A percentile compares a stretch with the other conserved stretches of the same genome.
These are phyloP conservation scores for Malus asiatica DNA, from an alignment of 306 rosid species.

Conservation along the genomic window DNA sequence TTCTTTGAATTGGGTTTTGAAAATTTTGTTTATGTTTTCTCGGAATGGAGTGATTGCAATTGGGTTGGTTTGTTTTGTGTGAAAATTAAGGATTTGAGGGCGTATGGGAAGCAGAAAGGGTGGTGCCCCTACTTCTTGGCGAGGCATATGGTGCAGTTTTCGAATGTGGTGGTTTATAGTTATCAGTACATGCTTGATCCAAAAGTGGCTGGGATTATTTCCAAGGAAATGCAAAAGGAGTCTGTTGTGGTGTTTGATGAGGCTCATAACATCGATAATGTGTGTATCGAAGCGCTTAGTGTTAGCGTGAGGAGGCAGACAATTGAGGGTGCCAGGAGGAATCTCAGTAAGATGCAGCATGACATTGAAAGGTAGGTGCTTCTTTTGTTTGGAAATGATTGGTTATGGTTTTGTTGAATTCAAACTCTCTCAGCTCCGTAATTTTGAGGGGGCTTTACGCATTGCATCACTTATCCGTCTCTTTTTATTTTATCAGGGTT, in stretches of 20 bases:
- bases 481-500: neutral
- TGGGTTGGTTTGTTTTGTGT: neutral
- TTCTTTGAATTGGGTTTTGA: neutral
- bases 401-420: neutral
- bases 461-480: neutral
- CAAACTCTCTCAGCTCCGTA: neutral
- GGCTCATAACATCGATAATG: slow-evolving; percentile 93
- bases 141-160: slow-evolving; percentile 87
- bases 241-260: slow-evolving; percentile 94
- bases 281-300: slow-evolving; percentile 94
- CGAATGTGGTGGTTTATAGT: slow-evolving; percentile 89
- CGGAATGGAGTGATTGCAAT: neutral
- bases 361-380: slow-evolving; percentile 76
- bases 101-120: slow-evolving; percentile 70
- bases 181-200: slow-evolving; percentile 97
- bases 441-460: neutral
- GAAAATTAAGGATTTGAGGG: slow-evolving; percentile 54
- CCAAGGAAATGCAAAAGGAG: slow-evolving; percentile 94
- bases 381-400: neutral
- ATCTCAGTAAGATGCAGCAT: slow-evolving; percentile 73
- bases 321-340: slow-evolving; percentile 88
- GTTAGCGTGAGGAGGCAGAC: slow-evolving; percentile 98
- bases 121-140: slow-evolving; percentile 97
- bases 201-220: slow-evolving; percentile 81
- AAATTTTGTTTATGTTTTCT: neutral